Evolutionary conservation across 495 filamentous ascomycete genomes (phyloP).

Genomic region (Aspergillus incahuasiensis): DNA sequence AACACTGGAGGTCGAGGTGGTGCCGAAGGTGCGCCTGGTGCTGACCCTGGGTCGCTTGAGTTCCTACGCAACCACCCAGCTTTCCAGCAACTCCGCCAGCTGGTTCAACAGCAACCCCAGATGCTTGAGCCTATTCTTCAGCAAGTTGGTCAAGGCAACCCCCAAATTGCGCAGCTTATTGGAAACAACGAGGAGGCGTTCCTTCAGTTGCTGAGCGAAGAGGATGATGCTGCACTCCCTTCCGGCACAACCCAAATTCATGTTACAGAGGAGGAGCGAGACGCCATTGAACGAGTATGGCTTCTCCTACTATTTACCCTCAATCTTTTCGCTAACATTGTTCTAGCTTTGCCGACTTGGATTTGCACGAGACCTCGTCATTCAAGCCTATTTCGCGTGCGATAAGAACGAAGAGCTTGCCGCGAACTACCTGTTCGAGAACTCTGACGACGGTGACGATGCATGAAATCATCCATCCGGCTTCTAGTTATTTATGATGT

Average conservation of each 20-base stretch:
- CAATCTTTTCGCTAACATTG: slow-evolving; percentile 28
- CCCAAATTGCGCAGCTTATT: slow-evolving; percentile 87
- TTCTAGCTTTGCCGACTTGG: slow-evolving; percentile 82
- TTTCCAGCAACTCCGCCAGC: slow-evolving; percentile 94
- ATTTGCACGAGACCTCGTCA: slow-evolving; percentile 87
- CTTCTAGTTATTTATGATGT: neutral
- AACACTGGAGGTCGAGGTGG: slow-evolving; percentile 49
- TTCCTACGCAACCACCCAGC: slow-evolving; percentile 95
- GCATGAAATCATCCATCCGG: slow-evolving; percentile 21
- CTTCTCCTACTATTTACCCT: neutral
- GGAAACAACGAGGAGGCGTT: slow-evolving; percentile 89
- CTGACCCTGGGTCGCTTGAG: slow-evolving; percentile 67
- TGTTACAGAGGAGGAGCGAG: slow-evolving; percentile 92
- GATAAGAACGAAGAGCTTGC: slow-evolving; percentile 99
- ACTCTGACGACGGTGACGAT: slow-evolving; percentile 83
- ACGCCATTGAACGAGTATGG: slow-evolving; percentile 91
- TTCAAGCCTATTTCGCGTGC: slow-evolving; percentile 98
- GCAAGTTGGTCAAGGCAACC: slow-evolving; percentile 93
- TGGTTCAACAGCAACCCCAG: slow-evolving; percentile 93
- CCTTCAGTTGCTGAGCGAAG: slow-evolving; percentile 79
- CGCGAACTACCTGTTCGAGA: slow-evolving; percentile 96
- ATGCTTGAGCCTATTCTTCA: slow-evolving; percentile 98
- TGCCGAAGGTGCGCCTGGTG: slow-evolving; percentile 47
- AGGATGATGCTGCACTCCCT: slow-evolving; percentile 69
- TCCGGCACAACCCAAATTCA: slow-evolving; percentile 84